Evolutionary conservation across 2,329 filamentous ascomycete species (phyloP).

Genomic region (Blastomyces percursus): DNA sequence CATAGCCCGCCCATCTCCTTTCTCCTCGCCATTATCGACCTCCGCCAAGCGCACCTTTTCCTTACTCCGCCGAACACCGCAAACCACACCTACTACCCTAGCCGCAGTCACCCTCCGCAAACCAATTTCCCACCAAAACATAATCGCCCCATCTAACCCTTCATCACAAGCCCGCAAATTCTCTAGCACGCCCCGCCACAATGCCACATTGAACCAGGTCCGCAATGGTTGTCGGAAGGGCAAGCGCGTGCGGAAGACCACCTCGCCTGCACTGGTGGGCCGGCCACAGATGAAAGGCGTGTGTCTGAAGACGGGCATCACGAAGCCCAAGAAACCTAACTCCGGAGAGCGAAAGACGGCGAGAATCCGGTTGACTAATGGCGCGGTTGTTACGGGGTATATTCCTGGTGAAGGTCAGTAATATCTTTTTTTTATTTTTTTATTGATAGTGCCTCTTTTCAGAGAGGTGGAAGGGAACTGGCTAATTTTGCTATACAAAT

Average conservation of each 20-base stretch:
- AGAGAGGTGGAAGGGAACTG: neutral
- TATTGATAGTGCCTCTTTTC: neutral
- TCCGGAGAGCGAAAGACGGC: slow-evolving; percentile 95
- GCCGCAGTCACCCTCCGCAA: neutral
- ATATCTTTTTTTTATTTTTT: neutral
- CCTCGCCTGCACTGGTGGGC: slow-evolving; percentile 69
- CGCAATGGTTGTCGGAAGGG: slow-evolving; percentile 64
- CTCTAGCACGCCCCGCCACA: slow-evolving; percentile 46
- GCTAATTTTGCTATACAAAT: neutral
- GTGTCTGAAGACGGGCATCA: slow-evolving; percentile 85
- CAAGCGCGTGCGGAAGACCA: slow-evolving; percentile 71
- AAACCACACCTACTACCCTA: slow-evolving; percentile 6
- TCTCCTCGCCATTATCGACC: slow-evolving; percentile 16
- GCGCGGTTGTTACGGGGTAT: slow-evolving; percentile 80
- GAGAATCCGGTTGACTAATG: slow-evolving; percentile 76
- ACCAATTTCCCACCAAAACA: slow-evolving; percentile 8
- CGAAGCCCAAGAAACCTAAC: slow-evolving; percentile 97
- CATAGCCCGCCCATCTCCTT: slow-evolving; percentile 16
- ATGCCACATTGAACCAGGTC: slow-evolving; percentile 63
- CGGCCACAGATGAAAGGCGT: slow-evolving; percentile 88
- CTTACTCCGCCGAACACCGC: slow-evolving; percentile 16
- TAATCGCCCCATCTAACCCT: too few relatives aligned
- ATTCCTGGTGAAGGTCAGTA: slow-evolving; percentile 76
- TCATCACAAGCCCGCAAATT: slow-evolving; percentile 34
- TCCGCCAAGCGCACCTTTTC: slow-evolving; percentile 21